phyloP scores from a whole-genome alignment of 768 basidiomycete species.

The Strobilomyces confusus region DNA sequence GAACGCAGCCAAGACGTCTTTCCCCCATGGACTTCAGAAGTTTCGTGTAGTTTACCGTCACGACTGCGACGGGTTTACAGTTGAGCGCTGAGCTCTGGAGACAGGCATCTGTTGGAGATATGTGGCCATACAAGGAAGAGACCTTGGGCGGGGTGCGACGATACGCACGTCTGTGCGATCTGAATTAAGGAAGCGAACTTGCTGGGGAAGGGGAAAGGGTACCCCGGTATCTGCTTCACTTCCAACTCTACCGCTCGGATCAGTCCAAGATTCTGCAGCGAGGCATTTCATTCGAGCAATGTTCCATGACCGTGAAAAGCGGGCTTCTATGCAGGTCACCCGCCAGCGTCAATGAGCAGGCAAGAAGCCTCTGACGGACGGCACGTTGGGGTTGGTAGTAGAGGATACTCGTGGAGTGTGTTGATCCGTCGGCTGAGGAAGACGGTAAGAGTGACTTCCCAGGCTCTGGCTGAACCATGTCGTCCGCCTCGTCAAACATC shows the following conservation, averaged over 20 bases:
- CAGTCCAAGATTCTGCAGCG: no score
- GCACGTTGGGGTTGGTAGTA: no score
- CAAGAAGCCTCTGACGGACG: constrained; percentile 18
- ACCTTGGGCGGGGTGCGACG: constrained; percentile 60
- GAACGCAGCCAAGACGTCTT: no score
- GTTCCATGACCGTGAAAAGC: constrained; percentile 33
- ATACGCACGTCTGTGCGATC: constrained; percentile 67
- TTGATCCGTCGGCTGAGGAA: no score
- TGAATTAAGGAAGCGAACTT: constrained; percentile 43
- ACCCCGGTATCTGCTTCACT: constrained; percentile 36
- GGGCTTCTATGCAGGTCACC: constrained; percentile 45
- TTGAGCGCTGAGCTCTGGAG: no score
- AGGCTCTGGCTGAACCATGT: constrained; percentile 34
- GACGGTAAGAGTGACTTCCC: no score
- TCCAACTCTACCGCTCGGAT: no score
- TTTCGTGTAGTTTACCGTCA: constrained; percentile 39
- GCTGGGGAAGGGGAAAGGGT: constrained; percentile 54
- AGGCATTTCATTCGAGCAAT: constrained; percentile 40
- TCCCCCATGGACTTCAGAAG: no score
- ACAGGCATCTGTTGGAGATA: no score
- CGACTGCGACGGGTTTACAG: constrained; percentile 56
- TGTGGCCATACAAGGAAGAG: no score
- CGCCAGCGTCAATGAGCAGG: constrained; percentile 38
- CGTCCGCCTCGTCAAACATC: constrained; percentile 62
- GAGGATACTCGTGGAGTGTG: no score